A percentile compares a stretch with the other conserved stretches of the same genome.
phyloP scores from a whole-genome alignment of 2,329 filamentous ascomycete genomes.

The Cercospora zeae-maydis region DNA sequence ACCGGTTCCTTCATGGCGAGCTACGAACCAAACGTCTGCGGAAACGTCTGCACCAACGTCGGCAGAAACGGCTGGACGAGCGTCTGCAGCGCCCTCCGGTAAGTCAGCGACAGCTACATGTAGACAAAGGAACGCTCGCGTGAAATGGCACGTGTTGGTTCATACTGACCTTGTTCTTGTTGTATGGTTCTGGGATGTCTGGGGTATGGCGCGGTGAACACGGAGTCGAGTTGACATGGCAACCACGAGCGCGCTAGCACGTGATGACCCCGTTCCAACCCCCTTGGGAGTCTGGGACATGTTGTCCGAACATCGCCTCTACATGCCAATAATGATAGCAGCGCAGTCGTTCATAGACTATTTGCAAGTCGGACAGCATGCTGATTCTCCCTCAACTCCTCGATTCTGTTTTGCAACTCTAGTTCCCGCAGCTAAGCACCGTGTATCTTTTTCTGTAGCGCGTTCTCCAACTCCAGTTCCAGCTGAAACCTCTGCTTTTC shows the following conservation, averaged over 20 bases:
- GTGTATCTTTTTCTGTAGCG: not conserved
- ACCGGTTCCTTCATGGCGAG: conserved; percentile 5
- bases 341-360: no score
- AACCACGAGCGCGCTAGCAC: not conserved
- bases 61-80: not conserved
- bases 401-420: not conserved
- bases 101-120: not conserved
- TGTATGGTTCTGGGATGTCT: not conserved
- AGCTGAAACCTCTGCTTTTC: not conserved
- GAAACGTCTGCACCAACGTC: not conserved
- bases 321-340: no score
- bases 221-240: not conserved
- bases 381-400: not conserved
- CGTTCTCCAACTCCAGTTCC: not conserved
- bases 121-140: not conserved
- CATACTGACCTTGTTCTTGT: not conserved
- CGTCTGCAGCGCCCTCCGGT: not conserved
- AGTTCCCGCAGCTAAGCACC: not conserved
- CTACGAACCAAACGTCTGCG: not conserved
- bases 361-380: not conserved
- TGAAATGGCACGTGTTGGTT: not conserved
- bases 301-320: no score
- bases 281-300: no score
- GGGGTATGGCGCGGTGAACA: not conserved
- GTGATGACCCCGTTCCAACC: not conserved